A percentile compares a stretch with the other conserved stretches of the same genome.
Conservation (phyloP, 1,284 basidiomycete genomes). For the Pisolithus thermaeus region DNA sequence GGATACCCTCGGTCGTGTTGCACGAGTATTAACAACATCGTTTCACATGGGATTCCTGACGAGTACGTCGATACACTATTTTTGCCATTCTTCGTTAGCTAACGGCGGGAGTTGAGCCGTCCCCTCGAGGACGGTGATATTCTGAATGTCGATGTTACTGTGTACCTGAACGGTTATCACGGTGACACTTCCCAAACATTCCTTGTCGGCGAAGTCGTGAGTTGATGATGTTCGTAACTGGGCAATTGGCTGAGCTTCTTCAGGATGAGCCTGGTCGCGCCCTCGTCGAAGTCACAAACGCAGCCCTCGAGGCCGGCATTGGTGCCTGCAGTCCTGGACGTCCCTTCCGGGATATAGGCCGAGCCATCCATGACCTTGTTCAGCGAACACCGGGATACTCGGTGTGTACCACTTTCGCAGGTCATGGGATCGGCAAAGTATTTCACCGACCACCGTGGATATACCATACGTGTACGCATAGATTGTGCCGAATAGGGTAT, state of each 20-base stretch:
- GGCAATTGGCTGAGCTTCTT: background rate
- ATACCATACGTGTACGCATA: conserved; percentile 54
- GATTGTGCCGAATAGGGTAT: conserved; percentile 19
- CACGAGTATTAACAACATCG: conserved; percentile 84
- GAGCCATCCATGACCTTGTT: conserved; percentile 60
- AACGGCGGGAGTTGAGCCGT: conserved; percentile 44
- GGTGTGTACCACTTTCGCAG: conserved; percentile 71
- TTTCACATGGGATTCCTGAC: conserved; percentile 85
- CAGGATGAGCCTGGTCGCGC: conserved; percentile 65
- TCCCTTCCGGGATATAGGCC: conserved; percentile 71
- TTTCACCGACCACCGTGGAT: conserved; percentile 89
- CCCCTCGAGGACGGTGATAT: conserved; percentile 76
- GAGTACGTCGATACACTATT: conserved; percentile 41
- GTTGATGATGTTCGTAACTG: conserved; percentile 11
- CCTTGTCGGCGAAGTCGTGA: conserved; percentile 69
- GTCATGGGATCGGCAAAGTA: conserved; percentile 81
- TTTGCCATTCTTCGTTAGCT: background rate
- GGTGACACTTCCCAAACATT: conserved; percentile 85
- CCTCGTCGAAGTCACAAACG: conserved; percentile 56
- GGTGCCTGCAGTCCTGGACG: conserved; percentile 70
- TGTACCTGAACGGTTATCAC: conserved; percentile 75
- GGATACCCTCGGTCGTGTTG: conserved; percentile 83
- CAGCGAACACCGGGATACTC: conserved; percentile 41
- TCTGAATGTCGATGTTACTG: conserved; percentile 80
- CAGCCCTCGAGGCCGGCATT: conserved; percentile 72